phyloP scores from a whole-genome alignment of 2,329 filamentous ascomycete species.

The Colletotrichum incanum region DNA sequence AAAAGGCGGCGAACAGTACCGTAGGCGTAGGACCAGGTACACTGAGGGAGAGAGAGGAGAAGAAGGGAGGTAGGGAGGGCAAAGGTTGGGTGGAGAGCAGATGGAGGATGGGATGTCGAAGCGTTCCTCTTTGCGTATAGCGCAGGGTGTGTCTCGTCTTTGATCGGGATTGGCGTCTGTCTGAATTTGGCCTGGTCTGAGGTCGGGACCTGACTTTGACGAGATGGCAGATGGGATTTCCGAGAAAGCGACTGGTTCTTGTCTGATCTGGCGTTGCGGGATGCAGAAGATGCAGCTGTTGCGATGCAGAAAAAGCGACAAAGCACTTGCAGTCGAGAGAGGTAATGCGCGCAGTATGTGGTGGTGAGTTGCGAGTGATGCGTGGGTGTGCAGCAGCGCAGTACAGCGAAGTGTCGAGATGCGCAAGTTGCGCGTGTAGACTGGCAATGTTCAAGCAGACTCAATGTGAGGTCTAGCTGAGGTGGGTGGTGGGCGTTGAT shows the following conservation, averaged over 20 bases:
- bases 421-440: slow-evolving; percentile 15
- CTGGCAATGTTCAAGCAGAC: slow-evolving; percentile 8
- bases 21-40: slow-evolving; percentile 31
- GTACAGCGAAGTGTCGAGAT: neutral
- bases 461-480: slow-evolving; percentile 10
- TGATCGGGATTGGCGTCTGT: slow-evolving; percentile 38
- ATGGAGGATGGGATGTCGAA: slow-evolving; percentile 38
- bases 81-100: slow-evolving; percentile 28
- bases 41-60: slow-evolving; percentile 15
- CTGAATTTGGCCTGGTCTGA: slow-evolving; percentile 39
- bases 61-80: slow-evolving; percentile 21
- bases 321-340: slow-evolving; percentile 3
- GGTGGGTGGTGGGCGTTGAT: slow-evolving; percentile 18
- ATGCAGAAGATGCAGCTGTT: slow-evolving; percentile 36
- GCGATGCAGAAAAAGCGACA: slow-evolving; percentile 17
- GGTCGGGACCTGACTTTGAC: slow-evolving; percentile 37
- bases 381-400: neutral
- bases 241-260: slow-evolving; percentile 37
- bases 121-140: slow-evolving; percentile 41
- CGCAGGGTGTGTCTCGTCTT: slow-evolving; percentile 38
- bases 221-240: slow-evolving; percentile 28
- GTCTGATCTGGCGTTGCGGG: slow-evolving; percentile 36
- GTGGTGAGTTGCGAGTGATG: slow-evolving; percentile 19
- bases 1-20: slow-evolving; percentile 40
- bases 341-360: slow-evolving; percentile 11